Evolutionary conservation across 208 protist species (phyloP), one percentile per base, ranked within the genome.

Genomic region (Crithidia acanthocephali): DNA sequence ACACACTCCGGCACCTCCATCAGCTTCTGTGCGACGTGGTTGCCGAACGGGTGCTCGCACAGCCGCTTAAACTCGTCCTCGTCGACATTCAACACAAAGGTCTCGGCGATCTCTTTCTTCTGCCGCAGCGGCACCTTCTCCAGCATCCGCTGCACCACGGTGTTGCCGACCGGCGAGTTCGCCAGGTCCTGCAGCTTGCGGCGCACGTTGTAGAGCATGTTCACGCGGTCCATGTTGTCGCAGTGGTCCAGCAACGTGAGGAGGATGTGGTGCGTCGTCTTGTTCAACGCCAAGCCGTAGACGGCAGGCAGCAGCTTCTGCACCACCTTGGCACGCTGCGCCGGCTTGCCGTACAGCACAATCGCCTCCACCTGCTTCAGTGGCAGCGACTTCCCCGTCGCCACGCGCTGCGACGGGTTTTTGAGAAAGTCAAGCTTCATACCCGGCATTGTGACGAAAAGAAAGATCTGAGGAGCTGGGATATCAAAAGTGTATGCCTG

Each of bases 391-490:
- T 90, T 91, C 25, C 86, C 85, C 35, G 82, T 93, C 50, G 92
- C 92, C 27, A 87, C 40, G 13, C 92, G 86, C 81, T 97, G 92
- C n/a, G 85, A 74, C 30, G 87, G 64, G 78, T 95, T 97, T 53
- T 92, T 91, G 32, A 97, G 70, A 79, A 97, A 97, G 47, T 97
- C 80, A 25, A 97, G 68, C 28, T 84, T 83, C 88, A 97, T 88
- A 15, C 80, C 76, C n/a, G 86, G 87, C 80, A 85, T 85, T 23
- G 37, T 72, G 42, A 16, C 8, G 4, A 9, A 42, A 42, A 42
- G 6, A 23, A 48, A 28, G 2, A 42, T 2, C n/a, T 15, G n/a
- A 2, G 27, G 3, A 53, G 48, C 22, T n/a, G n/a, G n/a, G n/a
- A n/a, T n/a, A n/a, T n/a, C n/a, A n/a, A n/a, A n/a, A n/a, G n/a